Conservation (phyloP, 2,329 filamentous ascomycete genomes). For the Kalmusia sp. region DNA sequence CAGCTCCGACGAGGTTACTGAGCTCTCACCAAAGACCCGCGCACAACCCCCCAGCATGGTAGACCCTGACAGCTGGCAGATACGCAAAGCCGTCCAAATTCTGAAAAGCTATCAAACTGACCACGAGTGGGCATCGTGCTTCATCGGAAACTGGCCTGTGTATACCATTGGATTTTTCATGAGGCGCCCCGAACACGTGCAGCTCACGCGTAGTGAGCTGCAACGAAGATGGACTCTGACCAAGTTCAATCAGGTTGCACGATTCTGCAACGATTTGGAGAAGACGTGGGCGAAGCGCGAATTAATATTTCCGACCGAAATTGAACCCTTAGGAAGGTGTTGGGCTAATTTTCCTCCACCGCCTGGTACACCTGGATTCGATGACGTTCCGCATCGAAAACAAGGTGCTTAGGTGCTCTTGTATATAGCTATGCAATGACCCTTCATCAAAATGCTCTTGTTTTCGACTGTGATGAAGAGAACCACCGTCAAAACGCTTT, state of each 20-base stretch:
- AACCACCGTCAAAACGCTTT: too few relatives aligned
- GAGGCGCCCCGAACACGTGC: conserved; percentile 7
- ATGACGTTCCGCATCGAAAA: too few relatives aligned
- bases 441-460: too few relatives aligned
- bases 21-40: neutral
- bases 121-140: conserved; percentile 15
- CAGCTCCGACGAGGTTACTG: neutral
- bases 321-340: neutral
- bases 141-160: conserved; percentile 21
- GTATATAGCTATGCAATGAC: too few relatives aligned
- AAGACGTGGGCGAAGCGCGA: conserved; percentile 3
- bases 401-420: too few relatives aligned
- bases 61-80: conserved; percentile 16
- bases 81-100: conserved; percentile 16
- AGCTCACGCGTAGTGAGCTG: conserved; percentile 13
- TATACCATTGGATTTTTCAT: conserved; percentile 22
- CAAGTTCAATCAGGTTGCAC: conserved; percentile 16
- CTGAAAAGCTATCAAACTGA: conserved; percentile 10
- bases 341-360: too few relatives aligned
- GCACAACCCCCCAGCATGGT: conserved; percentile 5
- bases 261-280: conserved; percentile 17
- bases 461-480: too few relatives aligned
- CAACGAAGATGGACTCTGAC: conserved; percentile 12
- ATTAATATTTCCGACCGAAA: neutral
- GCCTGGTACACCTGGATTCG: too few relatives aligned